Conservation (phyloP, 2,329 filamentous ascomycete species). For the Orbilia brochopaga region DNA sequence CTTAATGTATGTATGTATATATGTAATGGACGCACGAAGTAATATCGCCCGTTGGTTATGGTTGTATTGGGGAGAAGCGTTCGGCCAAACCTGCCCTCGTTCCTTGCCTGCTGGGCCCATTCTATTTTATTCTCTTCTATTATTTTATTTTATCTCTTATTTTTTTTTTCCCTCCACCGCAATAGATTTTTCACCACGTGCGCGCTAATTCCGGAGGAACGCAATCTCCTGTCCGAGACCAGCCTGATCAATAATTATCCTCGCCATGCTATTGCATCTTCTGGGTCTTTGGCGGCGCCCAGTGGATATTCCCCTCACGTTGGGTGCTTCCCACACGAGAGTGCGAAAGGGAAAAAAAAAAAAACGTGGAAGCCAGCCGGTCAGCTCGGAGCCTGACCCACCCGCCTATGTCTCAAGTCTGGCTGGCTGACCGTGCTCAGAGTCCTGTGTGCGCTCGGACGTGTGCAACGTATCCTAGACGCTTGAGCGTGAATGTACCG, state of each 20-base stretch:
- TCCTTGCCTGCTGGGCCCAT: background rate
- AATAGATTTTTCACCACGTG: conserved; percentile 42
- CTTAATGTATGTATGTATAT: no score
- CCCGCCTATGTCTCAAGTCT: conserved; percentile 4
- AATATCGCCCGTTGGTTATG: conserved; percentile 4
- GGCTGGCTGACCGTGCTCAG: background rate
- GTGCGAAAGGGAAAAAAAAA: conserved; percentile 15
- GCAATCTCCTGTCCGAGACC: conserved; percentile 43
- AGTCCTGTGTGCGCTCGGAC: no score
- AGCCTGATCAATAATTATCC: background rate
- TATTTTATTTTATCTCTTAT: no score
- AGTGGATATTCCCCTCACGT: background rate
- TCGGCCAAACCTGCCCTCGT: conserved; percentile 44
- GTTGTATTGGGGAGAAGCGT: conserved; percentile 1
- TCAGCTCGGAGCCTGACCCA: conserved; percentile 35
- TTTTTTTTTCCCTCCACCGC: no score
- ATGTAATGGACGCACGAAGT: no score
- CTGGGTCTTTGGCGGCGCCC: background rate
- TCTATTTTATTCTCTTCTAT: no score
- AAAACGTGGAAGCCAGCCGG: conserved; percentile 51
- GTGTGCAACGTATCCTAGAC: no score
- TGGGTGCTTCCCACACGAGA: conserved; percentile 3
- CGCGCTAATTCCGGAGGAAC: conserved; percentile 51
- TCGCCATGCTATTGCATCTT: background rate
- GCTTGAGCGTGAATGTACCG: no score